phyloP scores from a whole-genome alignment of 1,284 basidiomycete genomes.

The Tranzscheliella williamsii region DNA sequence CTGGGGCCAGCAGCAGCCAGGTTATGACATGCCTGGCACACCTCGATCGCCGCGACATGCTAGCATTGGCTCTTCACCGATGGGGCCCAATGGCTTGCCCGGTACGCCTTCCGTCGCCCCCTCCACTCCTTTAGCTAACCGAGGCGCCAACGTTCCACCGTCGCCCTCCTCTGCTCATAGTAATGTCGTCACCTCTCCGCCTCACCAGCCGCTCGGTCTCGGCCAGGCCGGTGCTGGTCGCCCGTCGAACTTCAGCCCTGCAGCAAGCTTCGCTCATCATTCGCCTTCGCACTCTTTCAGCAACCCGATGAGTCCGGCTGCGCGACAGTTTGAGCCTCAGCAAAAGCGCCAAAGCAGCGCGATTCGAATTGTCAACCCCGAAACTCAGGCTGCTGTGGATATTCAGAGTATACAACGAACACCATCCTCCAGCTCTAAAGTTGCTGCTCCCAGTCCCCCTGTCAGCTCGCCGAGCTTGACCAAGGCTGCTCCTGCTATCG shows the following conservation, averaged over 20 bases:
- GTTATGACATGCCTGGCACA: constrained; percentile 46
- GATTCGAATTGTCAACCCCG: constrained; percentile 59
- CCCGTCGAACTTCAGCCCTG: constrained; percentile 33
- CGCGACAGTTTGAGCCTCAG: constrained; percentile 57
- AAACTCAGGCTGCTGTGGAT: constrained; percentile 57
- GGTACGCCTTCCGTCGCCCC: constrained; percentile 44
- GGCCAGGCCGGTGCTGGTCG: constrained; percentile 23
- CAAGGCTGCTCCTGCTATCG: constrained; percentile 17
- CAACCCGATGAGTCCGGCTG: constrained; percentile 58
- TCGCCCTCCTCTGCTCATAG: constrained; percentile 40
- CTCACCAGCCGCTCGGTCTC: constrained; percentile 38
- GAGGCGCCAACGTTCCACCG: constrained; percentile 33
- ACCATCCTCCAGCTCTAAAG: constrained; percentile 16
- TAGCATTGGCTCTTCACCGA: constrained; percentile 46
- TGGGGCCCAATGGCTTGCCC: constrained; percentile 47
- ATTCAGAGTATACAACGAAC: constrained; percentile 43
- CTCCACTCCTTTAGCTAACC: constrained; percentile 27
- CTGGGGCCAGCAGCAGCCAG: constrained; percentile 26
- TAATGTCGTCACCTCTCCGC: constrained; percentile 39
- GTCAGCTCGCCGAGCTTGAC: constrained; percentile 25
- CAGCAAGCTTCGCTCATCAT: constrained; percentile 34
- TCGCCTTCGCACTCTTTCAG: constrained; percentile 51
- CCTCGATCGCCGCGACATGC: constrained; percentile 52
- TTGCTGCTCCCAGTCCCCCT: constrained; percentile 15
- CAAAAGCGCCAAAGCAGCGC: constrained; percentile 56